A percentile compares a stretch with the other conserved stretches of the same genome.
phyloP scores from a whole-genome alignment of 2,329 filamentous ascomycete genomes.

The Ceratocystis eucalypticola region DNA sequence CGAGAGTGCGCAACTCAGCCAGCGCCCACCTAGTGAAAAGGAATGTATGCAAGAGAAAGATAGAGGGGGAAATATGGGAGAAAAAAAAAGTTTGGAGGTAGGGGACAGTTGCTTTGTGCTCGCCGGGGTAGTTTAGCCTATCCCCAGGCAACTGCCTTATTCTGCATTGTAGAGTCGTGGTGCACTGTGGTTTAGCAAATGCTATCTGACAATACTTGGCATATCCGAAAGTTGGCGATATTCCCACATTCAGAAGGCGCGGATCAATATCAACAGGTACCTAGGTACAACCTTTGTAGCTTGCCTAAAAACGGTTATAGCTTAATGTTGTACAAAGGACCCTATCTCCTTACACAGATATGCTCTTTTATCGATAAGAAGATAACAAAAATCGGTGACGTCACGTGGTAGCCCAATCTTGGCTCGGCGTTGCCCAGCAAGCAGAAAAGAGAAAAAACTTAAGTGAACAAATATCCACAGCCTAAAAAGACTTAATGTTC shows the following conservation, averaged over 20 bases:
- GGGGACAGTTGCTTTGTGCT: background rate
- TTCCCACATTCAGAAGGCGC: too few species aligned
- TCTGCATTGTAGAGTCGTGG: background rate
- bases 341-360: background rate
- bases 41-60: too few species aligned
- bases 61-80: too few species aligned
- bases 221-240: too few species aligned
- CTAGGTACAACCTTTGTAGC: too few species aligned
- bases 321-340: background rate
- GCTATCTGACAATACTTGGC: background rate
- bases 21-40: too few species aligned
- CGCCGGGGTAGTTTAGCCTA: background rate
- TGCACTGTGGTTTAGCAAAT: background rate
- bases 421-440: background rate
- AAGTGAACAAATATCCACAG: constrained; percentile 5
- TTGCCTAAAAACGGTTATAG: too few species aligned
- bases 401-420: constrained; percentile 3
- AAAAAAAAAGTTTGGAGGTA: background rate
- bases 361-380: background rate
- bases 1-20: too few species aligned
- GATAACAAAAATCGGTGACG: background rate
- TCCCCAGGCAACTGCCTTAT: background rate
- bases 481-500: background rate
- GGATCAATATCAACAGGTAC: too few species aligned
- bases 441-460: background rate